Base-by-base conservation (phyloP, 768 basidiomycete species). In the Scleroderma bovista region DNA sequence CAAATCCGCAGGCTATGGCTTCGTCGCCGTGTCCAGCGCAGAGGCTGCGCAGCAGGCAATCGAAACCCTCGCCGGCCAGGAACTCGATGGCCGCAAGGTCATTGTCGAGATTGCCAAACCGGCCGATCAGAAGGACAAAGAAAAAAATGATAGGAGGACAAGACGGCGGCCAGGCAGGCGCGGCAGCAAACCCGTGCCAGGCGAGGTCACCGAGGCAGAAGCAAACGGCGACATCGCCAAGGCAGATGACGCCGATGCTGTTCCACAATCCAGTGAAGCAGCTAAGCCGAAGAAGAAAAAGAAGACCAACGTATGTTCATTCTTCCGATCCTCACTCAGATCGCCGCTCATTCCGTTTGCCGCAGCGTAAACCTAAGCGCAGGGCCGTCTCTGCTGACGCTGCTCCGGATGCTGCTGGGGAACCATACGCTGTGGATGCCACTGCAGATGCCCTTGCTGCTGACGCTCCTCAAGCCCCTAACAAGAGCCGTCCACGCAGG, bases 31-130 rank as follows among this genome's bases (percentile, higher is more conserved):
- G 69, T 72, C 79, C 64, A 84, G 77, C 68, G 75, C 75, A 66
- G 89, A 88, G 71, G 88, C 91, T 65, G 90, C 87, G 54, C 77
- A 90, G 73, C 81, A 81, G 69, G 93, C 93, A 53, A 88, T 93
- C 68, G 83, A 90, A 55, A 69, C 75, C 61, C 87, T 95, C 65
- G 76, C 93, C 81, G 86, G 87, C 75, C 78, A 82, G 68, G 87
- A 92, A 72, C 86, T 95, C 71, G 87, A 92, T 58, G 88, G 86
- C 57, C 90, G 93, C 70, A 75, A 73, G 69, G 84, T 95, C 65
- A 86, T 93, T 72, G 78, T 94, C 72, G 90, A 95, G 79, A 75
- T 93, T 69, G 93, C 93, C 67, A 94, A 92, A 76, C 92, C 91
- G 54, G 76, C 84, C 52, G 88, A 89, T 57, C 83, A 88, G 73